A percentile compares a stretch with the other conserved stretches of the same genome.
These are phyloP conservation scores for Crucibulum laeve DNA, from an alignment of 768 basidiomycete species.

Conservation along the genomic window DNA sequence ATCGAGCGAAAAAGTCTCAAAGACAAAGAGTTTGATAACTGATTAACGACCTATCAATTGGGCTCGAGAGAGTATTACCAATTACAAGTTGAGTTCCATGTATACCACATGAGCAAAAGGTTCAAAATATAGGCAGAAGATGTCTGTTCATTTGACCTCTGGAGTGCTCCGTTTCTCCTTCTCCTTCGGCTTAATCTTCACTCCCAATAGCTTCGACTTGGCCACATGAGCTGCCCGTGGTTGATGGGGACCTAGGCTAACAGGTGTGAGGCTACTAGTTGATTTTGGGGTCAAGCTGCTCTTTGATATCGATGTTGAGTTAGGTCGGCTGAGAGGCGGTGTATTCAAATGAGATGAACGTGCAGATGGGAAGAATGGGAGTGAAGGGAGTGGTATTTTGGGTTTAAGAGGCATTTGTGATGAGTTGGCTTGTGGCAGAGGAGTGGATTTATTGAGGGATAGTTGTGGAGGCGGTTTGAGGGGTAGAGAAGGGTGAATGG, in stretches of 20 bases:
- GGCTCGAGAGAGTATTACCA: too few relatives aligned
- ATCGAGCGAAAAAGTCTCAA: too few relatives aligned
- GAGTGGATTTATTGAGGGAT: constrained; percentile 9
- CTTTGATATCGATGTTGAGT: too few relatives aligned
- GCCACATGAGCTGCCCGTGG: not conserved
- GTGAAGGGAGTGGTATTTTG: constrained; percentile 11
- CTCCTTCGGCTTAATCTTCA: constrained; percentile 35
- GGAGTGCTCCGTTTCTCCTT: constrained; percentile 17
- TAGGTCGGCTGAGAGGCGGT: too few relatives aligned
- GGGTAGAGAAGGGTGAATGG: constrained; percentile 35
- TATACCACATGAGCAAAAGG: too few relatives aligned
- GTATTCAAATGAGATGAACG: not conserved
- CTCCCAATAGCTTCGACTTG: constrained; percentile 28
- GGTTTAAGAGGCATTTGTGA: constrained; percentile 10
- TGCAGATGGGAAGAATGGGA: constrained; percentile 1
- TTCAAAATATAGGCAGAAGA: too few relatives aligned
- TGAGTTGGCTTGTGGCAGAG: not conserved
- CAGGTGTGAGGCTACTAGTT: too few relatives aligned
- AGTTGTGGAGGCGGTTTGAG: constrained; percentile 33
- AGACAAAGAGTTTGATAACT: too few relatives aligned
- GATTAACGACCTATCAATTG: too few relatives aligned
- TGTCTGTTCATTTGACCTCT: constrained; percentile 1
- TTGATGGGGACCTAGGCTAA: constrained; percentile 2
- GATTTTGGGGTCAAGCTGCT: too few relatives aligned
- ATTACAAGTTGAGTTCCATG: too few relatives aligned